Percentiles rank a stretch among this genome's conserved stretches.
Conservation (phyloP, 192 early-diverging fungal species). For the Podila epigama region DNA sequence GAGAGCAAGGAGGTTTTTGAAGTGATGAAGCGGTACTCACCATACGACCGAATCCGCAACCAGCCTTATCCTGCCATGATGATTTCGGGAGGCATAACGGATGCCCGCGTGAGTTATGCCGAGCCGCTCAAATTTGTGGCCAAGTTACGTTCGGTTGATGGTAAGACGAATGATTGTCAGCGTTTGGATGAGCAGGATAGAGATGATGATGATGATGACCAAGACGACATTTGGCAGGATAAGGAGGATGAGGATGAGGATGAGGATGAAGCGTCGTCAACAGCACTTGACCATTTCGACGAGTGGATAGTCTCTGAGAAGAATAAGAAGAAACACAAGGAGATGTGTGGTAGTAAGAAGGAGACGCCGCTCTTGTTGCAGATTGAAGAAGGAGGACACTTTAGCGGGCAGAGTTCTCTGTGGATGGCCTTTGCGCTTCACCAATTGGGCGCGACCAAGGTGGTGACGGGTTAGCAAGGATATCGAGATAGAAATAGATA, state of each 20-base stretch:
- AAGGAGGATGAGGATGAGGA: neutral
- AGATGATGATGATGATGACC: neutral
- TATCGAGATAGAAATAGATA: neutral
- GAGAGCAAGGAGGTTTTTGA: constrained; percentile 36
- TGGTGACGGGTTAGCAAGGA: neutral
- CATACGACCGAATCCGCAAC: constrained; percentile 38
- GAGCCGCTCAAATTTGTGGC: constrained; percentile 47
- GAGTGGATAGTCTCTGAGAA: no score
- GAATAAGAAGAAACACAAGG: constrained; percentile 3
- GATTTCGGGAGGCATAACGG: constrained; percentile 29
- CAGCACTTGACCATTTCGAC: no score
- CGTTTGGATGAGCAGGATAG: neutral
- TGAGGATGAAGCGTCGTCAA: no score
- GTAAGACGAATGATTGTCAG: constrained; percentile 46
- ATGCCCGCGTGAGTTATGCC: constrained; percentile 29
- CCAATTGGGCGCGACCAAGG: constrained; percentile 16
- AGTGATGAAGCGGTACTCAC: constrained; percentile 38
- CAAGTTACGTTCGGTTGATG: constrained; percentile 35
- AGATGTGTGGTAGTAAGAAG: constrained; percentile 25
- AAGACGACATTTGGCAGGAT: neutral
- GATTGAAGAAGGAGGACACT: constrained; percentile 42
- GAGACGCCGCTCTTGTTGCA: constrained; percentile 35
- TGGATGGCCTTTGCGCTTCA: constrained; percentile 49
- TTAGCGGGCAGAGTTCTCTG: constrained; percentile 22
- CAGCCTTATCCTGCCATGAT: constrained; percentile 47